phyloP scores from a whole-genome alignment of 768 basidiomycete genomes.

The Mycena indigotica region DNA sequence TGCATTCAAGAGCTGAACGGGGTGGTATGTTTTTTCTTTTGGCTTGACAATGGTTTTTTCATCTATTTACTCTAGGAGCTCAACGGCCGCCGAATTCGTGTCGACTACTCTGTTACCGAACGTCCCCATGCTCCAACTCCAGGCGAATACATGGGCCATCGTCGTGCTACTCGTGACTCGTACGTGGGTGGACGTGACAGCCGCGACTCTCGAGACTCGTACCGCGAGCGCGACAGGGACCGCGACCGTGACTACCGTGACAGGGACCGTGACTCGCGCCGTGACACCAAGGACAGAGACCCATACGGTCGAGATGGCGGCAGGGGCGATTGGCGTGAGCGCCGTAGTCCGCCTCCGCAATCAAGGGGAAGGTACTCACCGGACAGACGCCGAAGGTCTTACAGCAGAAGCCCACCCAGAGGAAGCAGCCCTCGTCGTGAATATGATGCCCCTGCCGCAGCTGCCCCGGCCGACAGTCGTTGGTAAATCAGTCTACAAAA shows the following conservation, averaged over 20 bases:
- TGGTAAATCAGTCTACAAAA: slow-evolving; percentile 55
- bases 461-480: slow-evolving; percentile 45
- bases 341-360: slow-evolving; percentile 70
- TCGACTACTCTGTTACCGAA: slow-evolving; percentile 94
- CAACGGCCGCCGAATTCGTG: slow-evolving; percentile 93
- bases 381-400: slow-evolving; percentile 74
- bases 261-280: slow-evolving; percentile 50
- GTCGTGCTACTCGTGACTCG: slow-evolving; percentile 53
- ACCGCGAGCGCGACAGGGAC: slow-evolving; percentile 53
- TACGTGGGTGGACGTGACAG: slow-evolving; percentile 37
- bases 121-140: slow-evolving; percentile 95
- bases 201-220: slow-evolving; percentile 39
- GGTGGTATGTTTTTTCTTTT: slow-evolving; percentile 54
- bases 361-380: slow-evolving; percentile 73
- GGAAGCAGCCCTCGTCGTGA: slow-evolving; percentile 61
- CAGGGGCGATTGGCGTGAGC: slow-evolving; percentile 76
- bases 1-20: slow-evolving; percentile 94
- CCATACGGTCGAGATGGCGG: slow-evolving; percentile 75
- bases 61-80: slow-evolving; percentile 60
- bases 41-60: slow-evolving; percentile 7
- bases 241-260: slow-evolving; percentile 40
- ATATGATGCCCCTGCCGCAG: slow-evolving; percentile 39
- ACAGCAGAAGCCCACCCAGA: slow-evolving; percentile 78
- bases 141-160: slow-evolving; percentile 96
- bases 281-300: too few species aligned